Base-by-base conservation (phyloP, 139 green algal genomes). In the Axilococcus clingmanii region DNA sequence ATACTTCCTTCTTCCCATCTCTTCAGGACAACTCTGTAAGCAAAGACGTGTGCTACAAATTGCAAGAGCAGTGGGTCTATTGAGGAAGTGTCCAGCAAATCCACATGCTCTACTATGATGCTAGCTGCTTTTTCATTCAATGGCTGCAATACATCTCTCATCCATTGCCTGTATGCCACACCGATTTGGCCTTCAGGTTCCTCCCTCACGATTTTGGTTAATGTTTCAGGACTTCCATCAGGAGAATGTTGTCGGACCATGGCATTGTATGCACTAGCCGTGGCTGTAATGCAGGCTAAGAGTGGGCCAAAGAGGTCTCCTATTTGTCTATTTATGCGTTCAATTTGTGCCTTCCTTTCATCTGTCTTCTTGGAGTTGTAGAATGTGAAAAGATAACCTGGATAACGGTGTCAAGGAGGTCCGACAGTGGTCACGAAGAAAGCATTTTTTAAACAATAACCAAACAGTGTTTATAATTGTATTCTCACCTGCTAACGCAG, bases 311-410 rank as follows among this genome's bases (percentile, higher is more conserved):
- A 91, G 15, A 94, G 76, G 2, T 77, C 35, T 36, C 52, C 47
- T 19, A 85, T 80, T 70, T 94, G 85, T 31, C 85, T 66, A 49
- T 92, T 93, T 20, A 89, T 62, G 4, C 86, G 65, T 16, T 94
- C 82, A 22, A 94, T 93, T 25, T 81, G 71, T 0, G 80, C 80
- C 44, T 91, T 86, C 4, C 86, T 68, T 57, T 92, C 79, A 38
- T 93, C 80, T 2, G 67, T 72, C 28, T 72, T 57, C n/a, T 83
- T 84, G 3, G 56, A 76, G 55, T 92, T 84, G 61, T 76, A 88
- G 51, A 84, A 92, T 4, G 82, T 86, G 54, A 89, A 88, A 20
- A 89, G 41, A 49, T 82, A 89, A 15, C 82, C 82, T 84, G 71
- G n/a, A n/a, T n/a, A n/a, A n/a, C n/a, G n/a, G n/a, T n/a, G n/a